phyloP scores from a whole-genome alignment of 2,329 filamentous ascomycete species.

The Sordariomycetes sp. region DNA sequence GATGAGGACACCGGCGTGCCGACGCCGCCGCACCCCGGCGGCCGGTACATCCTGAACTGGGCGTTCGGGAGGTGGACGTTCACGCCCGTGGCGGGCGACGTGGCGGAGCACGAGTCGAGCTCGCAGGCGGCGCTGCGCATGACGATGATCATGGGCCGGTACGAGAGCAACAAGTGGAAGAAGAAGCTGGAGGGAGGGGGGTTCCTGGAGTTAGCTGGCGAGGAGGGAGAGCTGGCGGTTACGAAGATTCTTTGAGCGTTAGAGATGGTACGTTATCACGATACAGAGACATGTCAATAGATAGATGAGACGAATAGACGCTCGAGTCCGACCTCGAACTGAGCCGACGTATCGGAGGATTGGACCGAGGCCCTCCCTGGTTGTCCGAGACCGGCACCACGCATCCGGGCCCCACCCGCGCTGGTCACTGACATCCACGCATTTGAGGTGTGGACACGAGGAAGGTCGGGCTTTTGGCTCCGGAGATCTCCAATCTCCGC shows the following conservation, averaged over 20 bases:
- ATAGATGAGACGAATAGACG: not conserved
- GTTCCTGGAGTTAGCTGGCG: constrained; percentile 37
- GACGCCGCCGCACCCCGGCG: constrained; percentile 11
- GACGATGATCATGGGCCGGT: constrained; percentile 65
- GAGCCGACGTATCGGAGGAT: too few relatives aligned
- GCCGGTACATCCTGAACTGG: constrained; percentile 90
- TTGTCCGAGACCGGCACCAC: too few relatives aligned
- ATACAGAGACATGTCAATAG: not conserved
- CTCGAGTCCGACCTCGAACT: too few relatives aligned
- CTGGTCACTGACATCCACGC: too few relatives aligned
- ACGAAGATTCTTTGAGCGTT: constrained; percentile 31
- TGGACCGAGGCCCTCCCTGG: too few relatives aligned
- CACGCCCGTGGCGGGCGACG: constrained; percentile 40
- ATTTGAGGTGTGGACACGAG: too few relatives aligned
- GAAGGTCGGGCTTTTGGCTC: too few relatives aligned
- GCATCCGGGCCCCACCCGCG: too few relatives aligned
- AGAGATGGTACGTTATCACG: not conserved
- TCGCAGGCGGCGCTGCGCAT: constrained; percentile 50
- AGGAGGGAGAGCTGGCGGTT: constrained; percentile 39
- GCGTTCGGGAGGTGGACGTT: constrained; percentile 95
- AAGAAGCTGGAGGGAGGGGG: constrained; percentile 55
- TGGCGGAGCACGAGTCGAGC: constrained; percentile 43
- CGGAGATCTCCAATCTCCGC: too few relatives aligned
- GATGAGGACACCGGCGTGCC: constrained; percentile 21
- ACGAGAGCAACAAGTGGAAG: constrained; percentile 67